Evolutionary conservation across 2,329 filamentous ascomycete species (phyloP).

Genomic region (Ophiostoma quercus): DNA sequence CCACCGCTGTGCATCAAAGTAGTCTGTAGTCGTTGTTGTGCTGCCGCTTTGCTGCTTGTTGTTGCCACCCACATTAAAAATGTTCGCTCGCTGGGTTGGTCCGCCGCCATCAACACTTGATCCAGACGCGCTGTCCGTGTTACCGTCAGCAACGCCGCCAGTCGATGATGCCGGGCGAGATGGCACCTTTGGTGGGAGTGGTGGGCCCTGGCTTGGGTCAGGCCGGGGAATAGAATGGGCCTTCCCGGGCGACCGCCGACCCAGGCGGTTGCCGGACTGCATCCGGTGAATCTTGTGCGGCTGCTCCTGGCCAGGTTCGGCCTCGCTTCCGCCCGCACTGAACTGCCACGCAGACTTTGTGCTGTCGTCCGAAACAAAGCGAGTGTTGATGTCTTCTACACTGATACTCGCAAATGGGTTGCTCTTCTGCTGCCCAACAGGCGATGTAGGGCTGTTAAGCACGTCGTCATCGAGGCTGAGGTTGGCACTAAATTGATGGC

Average conservation of each 20-base stretch:
- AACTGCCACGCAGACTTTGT: conserved; percentile 45
- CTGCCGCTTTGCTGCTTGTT: neutral
- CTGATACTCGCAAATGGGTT: conserved; percentile 45
- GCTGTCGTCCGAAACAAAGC: conserved; percentile 49
- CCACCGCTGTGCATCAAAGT: conserved; percentile 52
- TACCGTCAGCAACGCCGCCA: conserved; percentile 20
- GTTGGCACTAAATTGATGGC: conserved; percentile 45
- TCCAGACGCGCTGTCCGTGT: conserved; percentile 21
- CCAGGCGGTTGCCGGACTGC: conserved; percentile 39
- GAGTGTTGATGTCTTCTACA: conserved; percentile 58
- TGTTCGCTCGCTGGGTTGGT: neutral
- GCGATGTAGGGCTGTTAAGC: conserved; percentile 33
- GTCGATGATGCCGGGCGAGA: conserved; percentile 22
- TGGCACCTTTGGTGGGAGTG: conserved; percentile 24
- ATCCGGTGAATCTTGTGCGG: conserved; percentile 35
- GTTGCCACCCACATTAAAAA: neutral
- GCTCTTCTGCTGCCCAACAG: conserved; percentile 15
- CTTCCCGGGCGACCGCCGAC: conserved; percentile 36
- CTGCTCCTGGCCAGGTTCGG: conserved; percentile 28
- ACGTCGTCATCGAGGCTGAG: conserved; percentile 44
- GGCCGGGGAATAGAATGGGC: conserved; percentile 8
- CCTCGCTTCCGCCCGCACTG: conserved; percentile 42
- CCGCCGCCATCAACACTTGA: neutral
- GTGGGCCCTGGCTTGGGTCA: conserved; percentile 17
- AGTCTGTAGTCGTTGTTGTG: conserved; percentile 31